phyloP scores from a whole-genome alignment of 192 early-diverging fungal genomes.

The Coemansia sp. region DNA sequence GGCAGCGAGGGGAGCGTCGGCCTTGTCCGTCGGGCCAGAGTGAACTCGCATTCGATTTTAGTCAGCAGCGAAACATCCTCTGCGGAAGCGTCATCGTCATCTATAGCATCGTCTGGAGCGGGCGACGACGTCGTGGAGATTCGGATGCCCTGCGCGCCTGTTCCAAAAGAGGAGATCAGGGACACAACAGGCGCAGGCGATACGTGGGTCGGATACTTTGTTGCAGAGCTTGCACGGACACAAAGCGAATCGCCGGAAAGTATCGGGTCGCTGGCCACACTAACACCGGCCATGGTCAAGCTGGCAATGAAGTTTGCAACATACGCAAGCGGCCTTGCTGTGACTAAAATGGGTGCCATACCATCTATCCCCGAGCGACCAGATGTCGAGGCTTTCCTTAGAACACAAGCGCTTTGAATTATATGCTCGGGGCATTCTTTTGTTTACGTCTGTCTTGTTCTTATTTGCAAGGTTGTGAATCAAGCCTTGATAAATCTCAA shows the following conservation, averaged over 20 bases:
- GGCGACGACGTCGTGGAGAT: constrained; percentile 18
- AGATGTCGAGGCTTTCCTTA: constrained; percentile 33
- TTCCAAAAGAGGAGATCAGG: constrained; percentile 23
- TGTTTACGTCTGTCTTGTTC: not conserved
- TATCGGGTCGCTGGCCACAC: constrained; percentile 21
- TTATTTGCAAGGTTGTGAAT: constrained; percentile 5
- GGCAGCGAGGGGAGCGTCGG: constrained; percentile 32
- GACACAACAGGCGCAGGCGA: constrained; percentile 55
- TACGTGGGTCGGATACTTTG: constrained; percentile 56
- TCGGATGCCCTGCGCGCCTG: constrained; percentile 24
- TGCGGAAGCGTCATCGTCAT: not conserved
- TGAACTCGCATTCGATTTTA: constrained; percentile 25
- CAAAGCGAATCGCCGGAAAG: constrained; percentile 41
- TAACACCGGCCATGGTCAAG: constrained; percentile 37
- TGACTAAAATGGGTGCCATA: constrained; percentile 42
- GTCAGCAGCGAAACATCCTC: constrained; percentile 12
- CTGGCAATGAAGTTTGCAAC: constrained; percentile 43
- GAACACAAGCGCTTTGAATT: constrained; percentile 10
- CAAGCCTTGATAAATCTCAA: constrained; percentile 17
- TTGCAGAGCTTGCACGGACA: constrained; percentile 35
- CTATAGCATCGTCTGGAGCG: not conserved
- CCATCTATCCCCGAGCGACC: constrained; percentile 39
- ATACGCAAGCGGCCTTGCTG: constrained; percentile 37
- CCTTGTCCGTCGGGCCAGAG: constrained; percentile 21
- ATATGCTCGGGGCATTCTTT: not conserved